These are phyloP conservation scores for Cytospora piceicola DNA, from an alignment of 2,329 filamentous ascomycete species.

Conservation along the genomic window DNA sequence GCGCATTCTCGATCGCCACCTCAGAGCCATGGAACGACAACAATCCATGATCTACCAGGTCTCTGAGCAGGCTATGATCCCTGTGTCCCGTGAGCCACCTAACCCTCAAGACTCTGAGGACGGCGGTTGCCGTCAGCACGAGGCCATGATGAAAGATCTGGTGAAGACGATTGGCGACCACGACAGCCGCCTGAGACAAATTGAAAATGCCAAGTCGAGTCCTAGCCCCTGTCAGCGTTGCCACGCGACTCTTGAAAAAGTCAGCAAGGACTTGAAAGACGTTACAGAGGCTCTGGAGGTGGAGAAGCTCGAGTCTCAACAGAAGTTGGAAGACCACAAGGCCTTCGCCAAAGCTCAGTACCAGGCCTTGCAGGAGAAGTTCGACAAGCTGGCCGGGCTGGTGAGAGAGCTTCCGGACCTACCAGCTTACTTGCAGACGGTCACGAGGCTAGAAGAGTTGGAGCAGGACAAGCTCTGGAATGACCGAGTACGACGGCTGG, in stretches of 20 bases:
- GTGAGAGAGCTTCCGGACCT: background rate
- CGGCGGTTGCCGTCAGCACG: background rate
- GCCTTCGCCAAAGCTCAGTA: background rate
- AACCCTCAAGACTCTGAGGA: background rate
- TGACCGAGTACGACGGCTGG: background rate
- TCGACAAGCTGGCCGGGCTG: background rate
- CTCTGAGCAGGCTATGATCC: background rate
- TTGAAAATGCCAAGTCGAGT: background rate
- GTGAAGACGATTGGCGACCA: background rate
- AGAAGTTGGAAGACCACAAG: background rate
- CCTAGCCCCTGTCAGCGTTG: background rate
- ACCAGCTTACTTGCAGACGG: background rate
- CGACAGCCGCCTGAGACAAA: background rate
- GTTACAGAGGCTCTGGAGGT: background rate
- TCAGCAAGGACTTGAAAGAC: background rate
- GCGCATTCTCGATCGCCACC: background rate
- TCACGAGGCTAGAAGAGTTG: background rate
- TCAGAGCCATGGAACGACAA: background rate
- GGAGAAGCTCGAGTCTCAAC: background rate
- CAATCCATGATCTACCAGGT: background rate
- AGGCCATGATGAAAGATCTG: background rate
- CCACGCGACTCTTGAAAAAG: background rate
- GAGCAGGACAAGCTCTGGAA: background rate
- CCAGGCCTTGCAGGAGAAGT: background rate
- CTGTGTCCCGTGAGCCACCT: background rate